Conservation (phyloP, 352 stramenopile species). For the Globisporangium barbulae region DNA sequence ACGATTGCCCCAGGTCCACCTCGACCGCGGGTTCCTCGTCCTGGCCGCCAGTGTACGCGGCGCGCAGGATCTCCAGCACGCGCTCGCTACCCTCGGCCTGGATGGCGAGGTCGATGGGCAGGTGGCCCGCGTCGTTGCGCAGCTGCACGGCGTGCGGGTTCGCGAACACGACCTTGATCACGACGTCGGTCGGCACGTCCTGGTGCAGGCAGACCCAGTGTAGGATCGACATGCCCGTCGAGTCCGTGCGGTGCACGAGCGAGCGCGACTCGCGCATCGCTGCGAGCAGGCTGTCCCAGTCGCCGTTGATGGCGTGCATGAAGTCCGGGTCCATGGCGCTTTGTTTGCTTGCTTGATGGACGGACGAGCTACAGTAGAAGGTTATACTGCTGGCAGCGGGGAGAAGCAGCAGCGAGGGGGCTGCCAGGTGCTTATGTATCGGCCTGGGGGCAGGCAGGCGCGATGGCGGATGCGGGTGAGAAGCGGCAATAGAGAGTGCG, state of each 20-base stretch:
- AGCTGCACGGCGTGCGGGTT: conserved; percentile 71
- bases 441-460: neutral
- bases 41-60: conserved; percentile 32
- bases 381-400: neutral
- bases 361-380: too few relatives aligned
- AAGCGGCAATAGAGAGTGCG: conserved; percentile 1
- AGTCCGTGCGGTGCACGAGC: conserved; percentile 56
- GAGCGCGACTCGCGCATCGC: conserved; percentile 60
- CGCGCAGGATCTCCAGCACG: conserved; percentile 67
- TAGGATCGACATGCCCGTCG: conserved; percentile 72
- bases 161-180: conserved; percentile 78
- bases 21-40: conserved; percentile 34
- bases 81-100: conserved; percentile 74
- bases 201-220: conserved; percentile 84
- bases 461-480: conserved; percentile 2
- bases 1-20: conserved; percentile 37
- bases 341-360: too few relatives aligned
- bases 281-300: conserved; percentile 69
- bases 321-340: conserved; percentile 67
- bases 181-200: conserved; percentile 61
- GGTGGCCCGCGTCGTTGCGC: conserved; percentile 69
- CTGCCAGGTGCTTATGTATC: too few relatives aligned
- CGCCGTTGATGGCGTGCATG: conserved; percentile 73
- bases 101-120: conserved; percentile 70
- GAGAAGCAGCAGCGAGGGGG: neutral